Evolutionary conservation across 495 filamentous ascomycete genomes (phyloP).

Genomic region (Filosporella fistucella): DNA sequence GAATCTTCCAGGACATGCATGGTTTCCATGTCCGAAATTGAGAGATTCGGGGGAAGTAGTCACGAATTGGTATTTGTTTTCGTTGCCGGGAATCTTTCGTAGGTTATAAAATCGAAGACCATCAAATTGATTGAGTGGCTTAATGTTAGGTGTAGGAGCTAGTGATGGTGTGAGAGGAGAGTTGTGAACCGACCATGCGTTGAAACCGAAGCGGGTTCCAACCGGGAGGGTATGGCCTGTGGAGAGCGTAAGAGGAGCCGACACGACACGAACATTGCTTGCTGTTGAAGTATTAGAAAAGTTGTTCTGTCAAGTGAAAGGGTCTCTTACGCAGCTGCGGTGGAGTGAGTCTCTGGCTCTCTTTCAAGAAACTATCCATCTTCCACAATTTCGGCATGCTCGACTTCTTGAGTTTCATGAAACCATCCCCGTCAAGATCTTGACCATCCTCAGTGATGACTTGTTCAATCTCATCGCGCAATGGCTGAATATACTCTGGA

Average conservation of each 20-base stretch:
- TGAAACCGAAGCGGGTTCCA: slow-evolving; percentile 1
- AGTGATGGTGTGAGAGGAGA: neutral
- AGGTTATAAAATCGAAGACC: slow-evolving; percentile 38
- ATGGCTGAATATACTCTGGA: slow-evolving; percentile 14
- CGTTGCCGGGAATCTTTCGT: slow-evolving; percentile 20
- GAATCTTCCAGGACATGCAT: slow-evolving; percentile 58
- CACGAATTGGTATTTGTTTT: slow-evolving; percentile 32
- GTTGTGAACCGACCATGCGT: neutral
- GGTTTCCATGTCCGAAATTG: slow-evolving; percentile 45
- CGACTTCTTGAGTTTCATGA: slow-evolving; percentile 25
- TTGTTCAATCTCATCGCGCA: slow-evolving; percentile 18
- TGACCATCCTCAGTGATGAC: slow-evolving; percentile 19
- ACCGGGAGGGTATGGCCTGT: slow-evolving; percentile 7
- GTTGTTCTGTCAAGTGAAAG: neutral
- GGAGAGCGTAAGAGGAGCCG: slow-evolving; percentile 1
- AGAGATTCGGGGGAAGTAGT: slow-evolving; percentile 25
- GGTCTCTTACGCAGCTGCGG: slow-evolving; percentile 5
- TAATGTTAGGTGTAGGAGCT: neutral
- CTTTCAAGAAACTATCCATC: slow-evolving; percentile 48
- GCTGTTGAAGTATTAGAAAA: neutral
- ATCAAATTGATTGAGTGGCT: slow-evolving; percentile 2
- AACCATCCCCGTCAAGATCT: slow-evolving; percentile 22
- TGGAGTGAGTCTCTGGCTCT: slow-evolving; percentile 31
- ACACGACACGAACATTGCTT: neutral
- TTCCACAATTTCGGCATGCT: slow-evolving; percentile 36